Base-by-base conservation (phyloP, 768 basidiomycete genomes). In the Rhizopogon salebrosus region DNA sequence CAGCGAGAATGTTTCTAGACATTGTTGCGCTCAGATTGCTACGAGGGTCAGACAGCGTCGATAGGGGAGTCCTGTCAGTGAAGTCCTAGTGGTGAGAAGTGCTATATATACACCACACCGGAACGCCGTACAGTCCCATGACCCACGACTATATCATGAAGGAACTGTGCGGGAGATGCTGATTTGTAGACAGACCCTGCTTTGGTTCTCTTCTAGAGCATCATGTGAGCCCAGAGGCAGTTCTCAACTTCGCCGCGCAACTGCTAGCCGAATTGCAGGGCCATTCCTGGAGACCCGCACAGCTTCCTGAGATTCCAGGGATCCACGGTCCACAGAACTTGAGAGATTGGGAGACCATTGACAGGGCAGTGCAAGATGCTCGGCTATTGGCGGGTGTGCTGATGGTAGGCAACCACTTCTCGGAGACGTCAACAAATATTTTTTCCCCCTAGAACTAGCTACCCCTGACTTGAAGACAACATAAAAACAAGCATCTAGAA, bases 1-100 rank as follows among this genome's bases (percentile, higher is more conserved):
- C 73, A 42, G 81, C 72, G 9, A 83, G 71, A 16, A 80, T 74
- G 61, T 75, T 80, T 26, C 79, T 73, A 49, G 76, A 70, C 80
- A 83, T 82, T 2, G 27, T 4, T 18, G 24, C n/a, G 9, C 9
- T 31, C 22, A 16, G 36, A 23, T 46, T 14, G 45, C 13, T 16
- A 10, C 1, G 16, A 14, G 20, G 29, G 31, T 34, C 20, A 46
- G 13, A 13, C 3, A 20, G 18, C 29, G 22, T 34, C 11, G 45
- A 46, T 9, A 34, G 45, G 29, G 27, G 45, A 34, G 9, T 23
- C 4, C 4, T 34, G n/a, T n/a, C n/a, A n/a, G n/a, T n/a, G 4
- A 14, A 34, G 45, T 46, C 18, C 29, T 20, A 14, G 29, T 22
- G 43, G 27, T 45, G 26, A 14, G 22, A 11, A 22, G 20, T 16